A percentile compares a stretch with the other conserved stretches of the same genome.
Conservation (phyloP, 257 asterid species). For the Verbena officinalis region DNA sequence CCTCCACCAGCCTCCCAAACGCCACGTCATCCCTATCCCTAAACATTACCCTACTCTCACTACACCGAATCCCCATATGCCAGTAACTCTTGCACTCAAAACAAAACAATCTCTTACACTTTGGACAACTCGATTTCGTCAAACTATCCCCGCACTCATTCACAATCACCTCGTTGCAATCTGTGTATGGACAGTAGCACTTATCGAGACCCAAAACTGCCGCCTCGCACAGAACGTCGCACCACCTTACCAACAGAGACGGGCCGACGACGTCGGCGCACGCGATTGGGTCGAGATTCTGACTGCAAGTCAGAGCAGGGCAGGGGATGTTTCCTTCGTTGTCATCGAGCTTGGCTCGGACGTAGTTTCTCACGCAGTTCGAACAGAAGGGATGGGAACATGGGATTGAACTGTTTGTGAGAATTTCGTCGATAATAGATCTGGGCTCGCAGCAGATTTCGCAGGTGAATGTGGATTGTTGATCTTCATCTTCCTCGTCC, state of each 20-base stretch:
- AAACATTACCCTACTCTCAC: constrained; percentile 41
- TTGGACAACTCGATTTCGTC: constrained; percentile 57
- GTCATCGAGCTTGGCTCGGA: constrained; percentile 61
- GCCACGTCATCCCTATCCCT: constrained; percentile 55
- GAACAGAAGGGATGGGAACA: constrained; percentile 67
- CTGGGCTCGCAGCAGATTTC: constrained; percentile 66
- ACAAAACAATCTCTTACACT: constrained; percentile 58
- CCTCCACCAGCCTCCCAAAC: constrained; percentile 57
- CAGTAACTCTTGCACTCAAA: constrained; percentile 56
- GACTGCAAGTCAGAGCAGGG: constrained; percentile 57
- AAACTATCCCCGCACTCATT: constrained; percentile 68
- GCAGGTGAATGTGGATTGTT: constrained; percentile 58
- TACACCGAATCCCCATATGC: constrained; percentile 62
- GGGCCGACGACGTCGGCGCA: constrained; percentile 45
- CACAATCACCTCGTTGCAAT: constrained; percentile 57
- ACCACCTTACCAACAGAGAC: constrained; percentile 61
- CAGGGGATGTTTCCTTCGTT: constrained; percentile 52
- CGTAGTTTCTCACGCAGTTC: constrained; percentile 62
- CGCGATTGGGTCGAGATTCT: constrained; percentile 53
- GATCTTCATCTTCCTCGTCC: constrained; percentile 12
- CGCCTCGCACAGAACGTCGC: constrained; percentile 62
- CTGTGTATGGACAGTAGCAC: constrained; percentile 62
- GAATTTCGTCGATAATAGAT: constrained; percentile 7
- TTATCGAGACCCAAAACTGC: constrained; percentile 38
- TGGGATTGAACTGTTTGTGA: constrained; percentile 26